phyloP scores from a whole-genome alignment of 306 rosid genomes.

The Lagenaria siceraria region DNA sequence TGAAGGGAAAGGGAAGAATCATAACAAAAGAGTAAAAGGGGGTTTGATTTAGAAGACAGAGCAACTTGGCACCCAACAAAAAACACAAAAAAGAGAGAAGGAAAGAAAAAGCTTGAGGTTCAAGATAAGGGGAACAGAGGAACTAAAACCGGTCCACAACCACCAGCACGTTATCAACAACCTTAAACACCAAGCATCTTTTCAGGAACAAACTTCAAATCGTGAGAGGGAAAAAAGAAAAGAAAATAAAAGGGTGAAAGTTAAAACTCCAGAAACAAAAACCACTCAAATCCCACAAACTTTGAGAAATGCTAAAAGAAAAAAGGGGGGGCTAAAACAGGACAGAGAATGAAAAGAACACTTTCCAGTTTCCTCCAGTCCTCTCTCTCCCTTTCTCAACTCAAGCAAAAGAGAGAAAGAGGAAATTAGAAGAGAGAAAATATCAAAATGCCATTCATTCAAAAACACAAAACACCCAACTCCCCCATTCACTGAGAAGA shows the following conservation, averaged over 20 bases:
- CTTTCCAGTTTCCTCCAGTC: neutral
- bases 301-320: constrained; percentile 1
- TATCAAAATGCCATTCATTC: neutral
- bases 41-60: constrained; percentile 25
- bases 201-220: constrained; percentile 1
- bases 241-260: neutral
- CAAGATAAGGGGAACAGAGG: neutral
- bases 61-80: neutral
- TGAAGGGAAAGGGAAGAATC: constrained; percentile 17
- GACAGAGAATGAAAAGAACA: neutral
- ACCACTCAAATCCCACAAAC: neutral
- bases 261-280: neutral
- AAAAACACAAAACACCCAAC: neutral
- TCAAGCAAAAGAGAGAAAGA: neutral
- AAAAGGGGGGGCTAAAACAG: neutral
- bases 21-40: constrained; percentile 15
- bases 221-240: neutral
- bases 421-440: neutral
- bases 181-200: constrained; percentile 7
- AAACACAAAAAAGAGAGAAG: neutral
- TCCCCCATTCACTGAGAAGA: neutral
- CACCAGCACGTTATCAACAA: constrained; percentile 4
- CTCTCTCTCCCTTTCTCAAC: neutral
- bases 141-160: constrained; percentile 6
- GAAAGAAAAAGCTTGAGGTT: neutral